Conservation (phyloP, 371 early-diverging fungal species). For the Mortierella polycephala region DNA sequence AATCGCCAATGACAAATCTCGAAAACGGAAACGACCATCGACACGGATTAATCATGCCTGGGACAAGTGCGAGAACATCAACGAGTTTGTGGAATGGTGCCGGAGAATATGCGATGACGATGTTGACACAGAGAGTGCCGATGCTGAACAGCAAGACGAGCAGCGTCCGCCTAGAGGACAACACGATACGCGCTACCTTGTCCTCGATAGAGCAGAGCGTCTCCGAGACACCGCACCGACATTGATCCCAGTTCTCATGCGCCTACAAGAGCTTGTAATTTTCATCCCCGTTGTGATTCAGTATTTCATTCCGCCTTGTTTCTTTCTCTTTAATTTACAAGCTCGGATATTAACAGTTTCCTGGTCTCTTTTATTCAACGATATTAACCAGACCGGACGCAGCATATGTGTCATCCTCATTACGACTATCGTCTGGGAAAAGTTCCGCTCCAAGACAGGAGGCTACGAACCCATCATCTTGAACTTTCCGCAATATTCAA, state of each 20-base stretch:
- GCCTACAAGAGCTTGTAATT: conserved; percentile 76
- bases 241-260: conserved; percentile 74
- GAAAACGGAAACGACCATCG: conserved; percentile 15
- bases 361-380: neutral
- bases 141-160: neutral
- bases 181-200: conserved; percentile 55
- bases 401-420: conserved; percentile 80
- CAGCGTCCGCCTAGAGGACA: neutral
- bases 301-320: neutral
- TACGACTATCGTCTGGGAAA: conserved; percentile 81
- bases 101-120: conserved; percentile 38
- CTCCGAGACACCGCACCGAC: conserved; percentile 77
- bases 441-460: conserved; percentile 77
- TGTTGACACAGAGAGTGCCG: neutral
- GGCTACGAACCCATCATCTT: conserved; percentile 73
- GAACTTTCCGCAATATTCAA: conserved; percentile 79
- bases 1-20: neutral
- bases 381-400: conserved; percentile 57
- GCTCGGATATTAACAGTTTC: neutral
- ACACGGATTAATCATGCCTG: conserved; percentile 14
- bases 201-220: conserved; percentile 86
- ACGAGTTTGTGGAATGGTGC: conserved; percentile 73
- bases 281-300: no score
- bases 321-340: neutral
- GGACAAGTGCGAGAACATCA: conserved; percentile 69